Evolutionary conservation across 2,329 filamentous ascomycete species (phyloP), one percentile per base, ranked within the genome.

Genomic region (Xylaria sp.): DNA sequence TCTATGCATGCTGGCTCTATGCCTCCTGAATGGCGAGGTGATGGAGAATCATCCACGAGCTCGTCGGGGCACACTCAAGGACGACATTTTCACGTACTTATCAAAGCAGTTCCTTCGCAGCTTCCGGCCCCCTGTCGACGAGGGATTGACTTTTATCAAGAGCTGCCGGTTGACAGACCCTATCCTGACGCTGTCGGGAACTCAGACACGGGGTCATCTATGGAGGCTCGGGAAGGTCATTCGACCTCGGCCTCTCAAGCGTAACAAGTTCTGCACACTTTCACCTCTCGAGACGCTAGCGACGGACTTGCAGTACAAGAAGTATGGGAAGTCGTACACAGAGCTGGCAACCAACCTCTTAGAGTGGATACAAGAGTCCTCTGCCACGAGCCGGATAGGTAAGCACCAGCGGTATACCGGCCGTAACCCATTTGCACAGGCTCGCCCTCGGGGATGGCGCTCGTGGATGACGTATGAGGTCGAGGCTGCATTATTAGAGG

Each of bases 21-120:
- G 72, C 54, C 70, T 77, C 5, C 62, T 77, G 14, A 77, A 77
- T 56, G 75, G 75, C 62, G 75, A 77, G 70, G 74, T 77, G 48
- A 69, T 77, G 50, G 74, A 76, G 39, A 77, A 77, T 54, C 50
- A 74, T 30, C 74, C 72, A 8, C 48, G 66, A 8, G 64, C 56
- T 24, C 32, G 24, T 51, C 65, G 57, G 12, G 73, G 73, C 14
- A 70, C 71, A 14, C 71, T 75, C 12, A 66, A 69, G 39, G 71
- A 76, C 53, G 70, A 61, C 59, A 61, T 76, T 54, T 71, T 72
- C 53, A 67, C 72, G 47, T 77, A 73, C 50, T 45, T 77, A 6
- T 65, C 70, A 24, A 73, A 74, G 42, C 75, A 77, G 57, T 75
- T 74, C 0, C 73, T 77, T 6, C 56, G 50, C 45, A 75, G 60